phyloP scores from a whole-genome alignment of 2,329 filamentous ascomycete genomes.

The Acarospora socialis region DNA sequence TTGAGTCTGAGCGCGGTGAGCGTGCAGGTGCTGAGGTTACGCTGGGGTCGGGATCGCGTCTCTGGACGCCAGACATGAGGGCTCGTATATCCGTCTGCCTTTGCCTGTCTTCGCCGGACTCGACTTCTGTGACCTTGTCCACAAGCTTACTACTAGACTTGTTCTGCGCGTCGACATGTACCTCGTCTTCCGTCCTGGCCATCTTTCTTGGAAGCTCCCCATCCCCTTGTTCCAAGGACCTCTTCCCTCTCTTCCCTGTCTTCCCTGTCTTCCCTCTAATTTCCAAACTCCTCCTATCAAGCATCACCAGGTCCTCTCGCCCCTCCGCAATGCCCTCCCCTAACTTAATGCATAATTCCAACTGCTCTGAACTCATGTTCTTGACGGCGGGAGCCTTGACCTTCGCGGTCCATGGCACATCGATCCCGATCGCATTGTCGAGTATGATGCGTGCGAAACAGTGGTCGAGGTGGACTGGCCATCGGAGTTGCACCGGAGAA shows the following conservation, averaged over 20 bases:
- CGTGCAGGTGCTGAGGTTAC: background rate
- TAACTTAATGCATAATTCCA: conserved; percentile 25
- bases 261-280: conserved; percentile 23
- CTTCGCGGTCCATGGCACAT: conserved; percentile 28
- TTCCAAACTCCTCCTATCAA: conserved; percentile 27
- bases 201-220: too few species aligned
- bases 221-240: conserved; percentile 2
- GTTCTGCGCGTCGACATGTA: too few species aligned
- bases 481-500: conserved; percentile 21
- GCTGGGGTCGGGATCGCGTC: too few species aligned
- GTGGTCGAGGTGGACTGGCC: conserved; percentile 30
- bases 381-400: conserved; percentile 29
- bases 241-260: conserved; percentile 1
- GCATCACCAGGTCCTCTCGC: conserved; percentile 22
- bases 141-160: too few species aligned
- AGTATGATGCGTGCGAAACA: conserved; percentile 34
- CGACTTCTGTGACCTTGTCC: too few species aligned
- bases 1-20: conserved; percentile 1
- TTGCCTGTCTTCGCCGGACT: too few species aligned
- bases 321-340: conserved; percentile 25
- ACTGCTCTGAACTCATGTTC: conserved; percentile 28
- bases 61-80: too few species aligned
- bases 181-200: too few species aligned
- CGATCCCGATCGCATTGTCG: conserved; percentile 18
- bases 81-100: too few species aligned